phyloP scores from a whole-genome alignment of 805 yeast species.

The Teunomyces stri region DNA sequence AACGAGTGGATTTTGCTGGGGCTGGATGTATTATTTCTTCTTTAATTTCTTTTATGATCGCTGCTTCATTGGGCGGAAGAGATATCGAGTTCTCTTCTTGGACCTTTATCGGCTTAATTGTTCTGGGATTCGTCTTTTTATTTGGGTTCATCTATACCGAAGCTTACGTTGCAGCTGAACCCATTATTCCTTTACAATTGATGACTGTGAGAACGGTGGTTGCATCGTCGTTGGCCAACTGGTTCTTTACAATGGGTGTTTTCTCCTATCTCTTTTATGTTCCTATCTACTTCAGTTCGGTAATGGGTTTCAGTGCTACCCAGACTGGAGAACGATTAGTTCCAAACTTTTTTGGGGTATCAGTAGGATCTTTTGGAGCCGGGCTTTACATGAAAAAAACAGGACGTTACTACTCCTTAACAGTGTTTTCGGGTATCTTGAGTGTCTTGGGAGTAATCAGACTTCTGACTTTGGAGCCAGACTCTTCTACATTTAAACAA shows the following conservation, averaged over 20 bases:
- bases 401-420: conserved; percentile 62
- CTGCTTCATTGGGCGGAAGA: conserved; percentile 66
- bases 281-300: conserved; percentile 66
- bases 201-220: conserved; percentile 58
- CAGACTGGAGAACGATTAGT: conserved; percentile 56
- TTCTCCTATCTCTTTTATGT: conserved; percentile 64
- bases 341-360: conserved; percentile 68
- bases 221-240: conserved; percentile 63
- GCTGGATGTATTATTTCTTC: conserved; percentile 56
- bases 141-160: conserved; percentile 52
- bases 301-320: conserved; percentile 50
- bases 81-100: conserved; percentile 47
- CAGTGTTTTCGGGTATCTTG: conserved; percentile 42
- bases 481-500: conserved; percentile 36
- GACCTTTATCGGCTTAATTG: conserved; percentile 34
- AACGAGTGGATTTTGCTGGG: conserved; percentile 67
- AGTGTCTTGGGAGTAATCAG: conserved; percentile 47
- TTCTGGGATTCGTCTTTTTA: conserved; percentile 33
- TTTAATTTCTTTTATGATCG: conserved; percentile 56
- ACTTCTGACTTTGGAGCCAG: conserved; percentile 29
- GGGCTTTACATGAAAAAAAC: conserved; percentile 68
- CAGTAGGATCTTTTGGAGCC: conserved; percentile 62
- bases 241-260: conserved; percentile 68
- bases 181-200: conserved; percentile 64
- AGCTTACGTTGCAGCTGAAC: conserved; percentile 51